A percentile compares a stretch with the other conserved stretches of the same genome.
phyloP scores from a whole-genome alignment of 352 stramenopile species.

The Phytophthora chlamydospora region DNA sequence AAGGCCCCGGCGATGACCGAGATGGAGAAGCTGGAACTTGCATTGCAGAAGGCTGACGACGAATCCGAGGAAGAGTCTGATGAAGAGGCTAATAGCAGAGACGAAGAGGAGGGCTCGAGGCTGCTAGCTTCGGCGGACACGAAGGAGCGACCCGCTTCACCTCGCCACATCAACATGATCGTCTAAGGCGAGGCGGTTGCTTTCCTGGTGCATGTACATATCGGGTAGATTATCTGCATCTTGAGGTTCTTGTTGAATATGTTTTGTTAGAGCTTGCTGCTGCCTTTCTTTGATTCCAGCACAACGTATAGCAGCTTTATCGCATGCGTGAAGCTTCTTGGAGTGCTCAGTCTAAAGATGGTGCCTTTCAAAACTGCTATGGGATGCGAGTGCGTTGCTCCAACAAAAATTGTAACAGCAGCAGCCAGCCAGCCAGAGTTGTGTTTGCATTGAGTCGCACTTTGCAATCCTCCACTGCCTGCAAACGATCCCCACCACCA shows the following conservation, averaged over 20 bases:
- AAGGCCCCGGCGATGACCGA: slow-evolving; percentile 26
- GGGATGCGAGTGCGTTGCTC: too few relatives aligned
- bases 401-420: too few relatives aligned
- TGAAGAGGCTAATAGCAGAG: slow-evolving; percentile 20
- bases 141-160: slow-evolving; percentile 1
- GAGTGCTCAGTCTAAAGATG: neutral
- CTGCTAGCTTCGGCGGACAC: slow-evolving; percentile 8
- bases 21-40: slow-evolving; percentile 32
- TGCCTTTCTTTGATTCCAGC: too few relatives aligned
- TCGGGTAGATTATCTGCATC: too few relatives aligned
- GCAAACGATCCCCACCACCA: neutral
- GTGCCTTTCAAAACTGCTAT: neutral
- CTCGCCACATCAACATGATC: slow-evolving; percentile 4
- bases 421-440: too few relatives aligned
- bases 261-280: too few relatives aligned
- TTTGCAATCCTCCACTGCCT: neutral
- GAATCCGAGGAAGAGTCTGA: slow-evolving; percentile 21
- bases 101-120: slow-evolving; percentile 27
- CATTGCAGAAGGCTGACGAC: slow-evolving; percentile 22
- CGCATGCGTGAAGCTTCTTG: slow-evolving; percentile 1
- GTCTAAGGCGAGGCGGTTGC: slow-evolving; percentile 7
- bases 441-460: too few relatives aligned
- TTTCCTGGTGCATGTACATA: too few relatives aligned
- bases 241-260: too few relatives aligned
- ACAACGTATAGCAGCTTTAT: neutral